Percentiles rank a stretch among this genome's conserved stretches.
Evolutionary conservation across 2,329 filamentous ascomycete species (phyloP).

Genomic region (Arthrobotrys conoides): DNA sequence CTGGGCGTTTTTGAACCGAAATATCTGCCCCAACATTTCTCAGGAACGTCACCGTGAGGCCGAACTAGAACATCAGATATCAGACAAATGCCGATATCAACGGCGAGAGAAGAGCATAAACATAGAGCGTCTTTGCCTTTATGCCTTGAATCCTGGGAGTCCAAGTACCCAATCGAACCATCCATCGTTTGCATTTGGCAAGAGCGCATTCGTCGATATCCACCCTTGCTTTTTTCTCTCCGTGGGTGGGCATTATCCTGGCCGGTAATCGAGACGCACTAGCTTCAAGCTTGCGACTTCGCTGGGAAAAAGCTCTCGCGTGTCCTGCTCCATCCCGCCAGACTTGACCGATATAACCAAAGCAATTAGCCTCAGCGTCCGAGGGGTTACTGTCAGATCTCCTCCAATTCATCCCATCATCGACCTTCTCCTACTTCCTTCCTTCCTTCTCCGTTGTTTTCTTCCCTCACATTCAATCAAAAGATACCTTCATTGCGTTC

Average conservation of each 20-base stretch:
- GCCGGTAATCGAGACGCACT: slow-evolving; percentile 29
- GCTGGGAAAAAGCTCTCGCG: slow-evolving; percentile 54
- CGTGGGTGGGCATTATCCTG: slow-evolving; percentile 16
- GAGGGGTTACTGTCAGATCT: slow-evolving; percentile 55
- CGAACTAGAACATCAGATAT: slow-evolving; percentile 3
- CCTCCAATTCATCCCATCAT: slow-evolving; percentile 44
- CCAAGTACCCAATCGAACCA: slow-evolving; percentile 10
- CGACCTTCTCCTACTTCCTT: slow-evolving; percentile 63
- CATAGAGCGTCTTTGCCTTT: neutral
- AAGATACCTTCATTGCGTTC: slow-evolving; percentile 58
- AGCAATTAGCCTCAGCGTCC: slow-evolving; percentile 39
- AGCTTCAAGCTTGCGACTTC: slow-evolving; percentile 47
- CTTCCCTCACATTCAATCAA: slow-evolving; percentile 38
- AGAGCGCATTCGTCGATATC: slow-evolving; percentile 44
- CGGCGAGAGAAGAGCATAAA: neutral
- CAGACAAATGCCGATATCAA: neutral
- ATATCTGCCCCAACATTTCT: slow-evolving; percentile 55
- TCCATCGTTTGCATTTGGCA: slow-evolving; percentile 43
- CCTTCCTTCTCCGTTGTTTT: slow-evolving; percentile 46
- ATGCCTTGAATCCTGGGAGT: neutral
- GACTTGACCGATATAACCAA: slow-evolving; percentile 54
- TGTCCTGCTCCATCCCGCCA: slow-evolving; percentile 33
- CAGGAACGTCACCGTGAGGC: slow-evolving; percentile 30
- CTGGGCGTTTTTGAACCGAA: slow-evolving; percentile 22
- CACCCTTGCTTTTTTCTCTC: slow-evolving; percentile 35